Percentiles rank a stretch among this genome's conserved stretches.
Evolutionary conservation across 306 rosid genomes (phyloP).

Genomic region (Medicago truncatula): MtrunA17r5.0-ANR NC_053048.1:39729001-39729500

Average conservation of each 20-base stretch:
- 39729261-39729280: background rate
- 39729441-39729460: too few relatives aligned
- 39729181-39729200: constrained; percentile 10
- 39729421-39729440: too few relatives aligned
- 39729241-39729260: background rate
- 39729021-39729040: background rate
- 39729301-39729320: too few relatives aligned
- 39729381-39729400: too few relatives aligned
- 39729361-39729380: too few relatives aligned
- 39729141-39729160: constrained; percentile 20
- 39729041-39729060: background rate
- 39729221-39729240: constrained; percentile 1
- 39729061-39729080: background rate
- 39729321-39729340: too few relatives aligned
- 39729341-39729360: too few relatives aligned
- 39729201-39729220: background rate
- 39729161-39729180: constrained; percentile 52
- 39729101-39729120: constrained; percentile 14
- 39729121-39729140: constrained; percentile 34
- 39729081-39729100: background rate
- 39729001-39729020: background rate
- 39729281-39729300: too few relatives aligned
- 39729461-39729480: too few relatives aligned
- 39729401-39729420: too few relatives aligned
- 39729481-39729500: too few relatives aligned